Base-by-base conservation (phyloP, 2,329 filamentous ascomycete genomes). In the Gremmenia infestans region DNA sequence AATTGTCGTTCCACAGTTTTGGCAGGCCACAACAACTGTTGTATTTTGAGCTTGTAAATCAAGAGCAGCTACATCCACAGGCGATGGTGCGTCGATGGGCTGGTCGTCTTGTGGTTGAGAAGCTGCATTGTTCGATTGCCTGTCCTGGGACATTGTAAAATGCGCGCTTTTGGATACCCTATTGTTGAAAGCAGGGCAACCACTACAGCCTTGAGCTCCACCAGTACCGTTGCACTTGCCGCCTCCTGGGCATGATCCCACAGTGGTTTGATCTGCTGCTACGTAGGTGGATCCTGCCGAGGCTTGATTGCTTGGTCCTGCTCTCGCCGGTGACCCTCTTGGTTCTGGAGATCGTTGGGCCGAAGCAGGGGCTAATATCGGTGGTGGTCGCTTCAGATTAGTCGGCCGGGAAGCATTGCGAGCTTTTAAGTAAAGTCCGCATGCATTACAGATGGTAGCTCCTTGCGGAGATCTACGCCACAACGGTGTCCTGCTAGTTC, bases 151-250 rank as follows among this genome's bases (percentile, higher is more conserved):
- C 53, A 85, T 76, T 53, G 78, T 85, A 63, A 88, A 82, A 70
- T 88, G 87, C 17, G 89, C 88, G 48, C 84, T 89, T 72, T 97
- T 97, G 36, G 93, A 89, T 40, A 97, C 86, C 52, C 94, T 85
- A 69, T 99, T 99, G 78, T 99, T 99, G 78, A 90, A 99, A 2
- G 94, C 94, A 37, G 94, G 94, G 69, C 94, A 99, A 12, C 94
- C 94, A 70, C 90, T 91, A 71, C 94, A 99, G 19, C 91, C 93
- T 69, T 96, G 90, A 35, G 94, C 91, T 52, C 94, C 94, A 46
- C 94, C 94, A 22, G 94, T 97, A 48, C 94, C 94, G 71, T 99
- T 97, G 72, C 94, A 99, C 56, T 88, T 88, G 40, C 94, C 94
- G 60, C 93, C 93, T 39, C 94, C 94, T 14, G 94, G 94, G 71